Evolutionary conservation across 805 yeast species (phyloP).

Genomic region (Saccharomycopsis fodiens): DNA sequence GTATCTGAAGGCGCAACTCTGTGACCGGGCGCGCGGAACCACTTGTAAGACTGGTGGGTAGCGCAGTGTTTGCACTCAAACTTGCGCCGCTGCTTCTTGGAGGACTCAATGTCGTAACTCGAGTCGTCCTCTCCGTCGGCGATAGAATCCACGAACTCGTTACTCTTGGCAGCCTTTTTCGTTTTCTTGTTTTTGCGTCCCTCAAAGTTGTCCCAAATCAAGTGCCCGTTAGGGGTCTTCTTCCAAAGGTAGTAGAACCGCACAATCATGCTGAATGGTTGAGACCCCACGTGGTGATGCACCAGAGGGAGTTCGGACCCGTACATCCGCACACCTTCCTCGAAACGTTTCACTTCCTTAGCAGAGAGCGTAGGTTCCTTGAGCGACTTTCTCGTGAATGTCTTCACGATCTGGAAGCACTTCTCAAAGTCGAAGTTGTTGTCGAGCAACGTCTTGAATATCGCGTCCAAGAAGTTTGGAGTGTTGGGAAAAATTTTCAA

Average conservation of each 20-base stretch:
- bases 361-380: constrained; percentile 70
- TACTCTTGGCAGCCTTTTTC: constrained; percentile 22
- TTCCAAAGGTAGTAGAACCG: constrained; percentile 90
- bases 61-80: constrained; percentile 71
- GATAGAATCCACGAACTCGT: constrained; percentile 14
- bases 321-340: constrained; percentile 58
- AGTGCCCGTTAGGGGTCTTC: constrained; percentile 66
- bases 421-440: constrained; percentile 40
- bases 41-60: constrained; percentile 44
- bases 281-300: constrained; percentile 61
- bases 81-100: constrained; percentile 30
- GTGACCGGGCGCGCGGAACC: constrained; percentile 70
- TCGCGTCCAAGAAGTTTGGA: constrained; percentile 77
- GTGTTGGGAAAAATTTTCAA: constrained; percentile 53
- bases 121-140: constrained; percentile 66
- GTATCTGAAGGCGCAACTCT: constrained; percentile 31
- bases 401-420: constrained; percentile 41
- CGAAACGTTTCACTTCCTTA: constrained; percentile 62
- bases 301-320: constrained; percentile 81
- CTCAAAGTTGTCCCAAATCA: constrained; percentile 75
- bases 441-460: constrained; percentile 48
- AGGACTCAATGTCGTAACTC: constrained; percentile 51
- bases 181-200: constrained; percentile 59
- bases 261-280: constrained; percentile 71
- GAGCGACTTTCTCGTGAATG: constrained; percentile 48